phyloP scores from a whole-genome alignment of 192 early-diverging fungal genomes.

The Dispira parvispora region DNA sequence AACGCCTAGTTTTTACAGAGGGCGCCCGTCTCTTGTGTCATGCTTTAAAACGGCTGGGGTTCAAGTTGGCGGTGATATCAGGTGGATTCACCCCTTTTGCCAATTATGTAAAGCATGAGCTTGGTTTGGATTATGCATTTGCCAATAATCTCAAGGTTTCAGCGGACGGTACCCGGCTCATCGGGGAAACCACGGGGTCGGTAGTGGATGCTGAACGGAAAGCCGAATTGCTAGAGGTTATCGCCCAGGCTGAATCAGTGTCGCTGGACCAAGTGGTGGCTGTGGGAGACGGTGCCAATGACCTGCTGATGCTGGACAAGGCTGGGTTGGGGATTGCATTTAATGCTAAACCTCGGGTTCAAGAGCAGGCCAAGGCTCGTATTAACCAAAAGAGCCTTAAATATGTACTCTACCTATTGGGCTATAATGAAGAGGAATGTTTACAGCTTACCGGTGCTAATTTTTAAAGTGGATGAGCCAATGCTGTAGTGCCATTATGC shows the following conservation, averaged over 20 bases:
- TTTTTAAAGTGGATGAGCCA: neutral
- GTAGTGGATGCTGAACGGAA: constrained; percentile 86
- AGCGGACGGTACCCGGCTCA: constrained; percentile 62
- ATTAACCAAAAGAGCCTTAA: constrained; percentile 91
- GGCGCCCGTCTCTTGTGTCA: constrained; percentile 82
- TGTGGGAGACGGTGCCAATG: constrained; percentile 96
- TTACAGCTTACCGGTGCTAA: constrained; percentile 25
- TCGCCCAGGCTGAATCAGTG: constrained; percentile 85
- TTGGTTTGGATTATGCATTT: constrained; percentile 94
- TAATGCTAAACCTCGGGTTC: constrained; percentile 95
- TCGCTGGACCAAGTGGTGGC: constrained; percentile 85
- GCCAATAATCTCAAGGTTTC: constrained; percentile 87
- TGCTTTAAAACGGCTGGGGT: constrained; percentile 79
- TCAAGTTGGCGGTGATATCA: constrained; percentile 90
- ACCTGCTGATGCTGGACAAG: constrained; percentile 84
- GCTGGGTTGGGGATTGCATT: constrained; percentile 94
- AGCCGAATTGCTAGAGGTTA: constrained; percentile 86
- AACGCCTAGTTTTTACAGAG: constrained; percentile 65
- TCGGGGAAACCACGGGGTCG: constrained; percentile 75
- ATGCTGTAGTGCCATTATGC: neutral
- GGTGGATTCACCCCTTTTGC: constrained; percentile 95
- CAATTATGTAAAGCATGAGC: constrained; percentile 69
- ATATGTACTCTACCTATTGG: constrained; percentile 77
- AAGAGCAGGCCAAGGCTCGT: constrained; percentile 67
- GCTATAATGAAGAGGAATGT: constrained; percentile 66